Percentiles rank a stretch among this genome's conserved stretches.
These are phyloP conservation scores for Oropetium thomaeum DNA, from an alignment of 176 grass and related monocot species.

Conservation along the genomic window DNA sequence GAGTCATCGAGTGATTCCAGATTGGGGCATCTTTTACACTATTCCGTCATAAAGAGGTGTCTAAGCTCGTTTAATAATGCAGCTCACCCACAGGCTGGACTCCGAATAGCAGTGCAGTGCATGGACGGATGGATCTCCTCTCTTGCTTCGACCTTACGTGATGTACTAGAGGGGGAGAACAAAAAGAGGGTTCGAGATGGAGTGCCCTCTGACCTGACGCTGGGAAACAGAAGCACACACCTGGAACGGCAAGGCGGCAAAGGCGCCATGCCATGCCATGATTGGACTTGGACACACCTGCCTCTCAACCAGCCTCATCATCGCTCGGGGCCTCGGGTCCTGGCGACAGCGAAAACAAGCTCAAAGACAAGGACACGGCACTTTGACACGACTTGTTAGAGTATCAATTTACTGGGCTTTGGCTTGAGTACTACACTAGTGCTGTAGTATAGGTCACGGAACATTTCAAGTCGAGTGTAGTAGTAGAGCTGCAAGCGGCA, in stretches of 20 bases:
- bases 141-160: slow-evolving; percentile 35
- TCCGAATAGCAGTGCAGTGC: background rate
- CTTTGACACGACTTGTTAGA: background rate
- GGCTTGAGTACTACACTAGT: background rate
- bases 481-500: background rate
- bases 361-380: background rate
- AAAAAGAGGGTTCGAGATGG: background rate
- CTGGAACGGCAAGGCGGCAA: no score
- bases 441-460: background rate
- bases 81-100: slow-evolving; percentile 7
- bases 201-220: background rate
- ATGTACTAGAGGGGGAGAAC: slow-evolving; percentile 1
- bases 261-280: no score
- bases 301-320: background rate
- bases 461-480: background rate
- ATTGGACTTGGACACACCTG: background rate
- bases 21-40: background rate
- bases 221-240: background rate
- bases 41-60: background rate
- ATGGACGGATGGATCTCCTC: background rate
- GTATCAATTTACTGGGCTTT: background rate
- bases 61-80: background rate
- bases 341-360: background rate
- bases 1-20: background rate
- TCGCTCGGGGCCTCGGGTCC: no score